phyloP scores from a whole-genome alignment of 208 protist species.

The Trypanosoma rangeli region DNA sequence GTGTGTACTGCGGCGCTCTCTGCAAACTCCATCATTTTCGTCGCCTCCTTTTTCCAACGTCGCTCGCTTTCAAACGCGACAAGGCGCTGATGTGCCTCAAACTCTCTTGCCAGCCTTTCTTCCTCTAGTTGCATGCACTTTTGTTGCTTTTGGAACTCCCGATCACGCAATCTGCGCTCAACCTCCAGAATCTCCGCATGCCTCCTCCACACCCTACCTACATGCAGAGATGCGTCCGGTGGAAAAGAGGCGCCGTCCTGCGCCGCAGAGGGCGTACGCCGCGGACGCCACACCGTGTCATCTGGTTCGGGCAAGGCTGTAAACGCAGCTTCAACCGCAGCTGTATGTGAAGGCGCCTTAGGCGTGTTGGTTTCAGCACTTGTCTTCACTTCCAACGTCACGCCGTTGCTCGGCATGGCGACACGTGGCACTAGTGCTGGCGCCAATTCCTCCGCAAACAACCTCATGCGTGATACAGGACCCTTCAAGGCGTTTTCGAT shows the following conservation, averaged over 20 bases:
- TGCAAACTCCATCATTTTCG: slow-evolving; percentile 15
- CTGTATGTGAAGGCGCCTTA: too few relatives aligned
- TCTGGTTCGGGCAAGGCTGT: too few relatives aligned
- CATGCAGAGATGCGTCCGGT: neutral
- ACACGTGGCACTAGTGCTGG: neutral
- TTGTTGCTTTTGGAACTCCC: slow-evolving; percentile 22
- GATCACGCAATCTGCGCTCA: slow-evolving; percentile 12
- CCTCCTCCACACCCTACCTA: neutral
- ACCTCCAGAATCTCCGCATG: slow-evolving; percentile 6
- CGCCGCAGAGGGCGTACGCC: neutral
- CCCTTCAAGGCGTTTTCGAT: neutral
- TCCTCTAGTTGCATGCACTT: slow-evolving; percentile 12
- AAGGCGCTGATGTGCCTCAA: slow-evolving; percentile 15
- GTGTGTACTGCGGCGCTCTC: slow-evolving; percentile 12
- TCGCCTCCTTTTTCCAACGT: slow-evolving; percentile 18
- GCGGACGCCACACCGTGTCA: too few relatives aligned
- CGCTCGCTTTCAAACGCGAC: slow-evolving; percentile 22
- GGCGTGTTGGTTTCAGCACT: too few relatives aligned
- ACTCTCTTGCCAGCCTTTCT: neutral
- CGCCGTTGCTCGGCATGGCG: too few relatives aligned
- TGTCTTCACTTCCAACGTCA: too few relatives aligned
- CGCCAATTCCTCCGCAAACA: neutral
- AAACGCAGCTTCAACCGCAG: too few relatives aligned
- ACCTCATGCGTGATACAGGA: neutral
- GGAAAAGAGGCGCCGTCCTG: neutral